These are phyloP conservation scores for Haplosporangium sp. DNA, from an alignment of 371 early-diverging fungal species.

Conservation along the genomic window DNA sequence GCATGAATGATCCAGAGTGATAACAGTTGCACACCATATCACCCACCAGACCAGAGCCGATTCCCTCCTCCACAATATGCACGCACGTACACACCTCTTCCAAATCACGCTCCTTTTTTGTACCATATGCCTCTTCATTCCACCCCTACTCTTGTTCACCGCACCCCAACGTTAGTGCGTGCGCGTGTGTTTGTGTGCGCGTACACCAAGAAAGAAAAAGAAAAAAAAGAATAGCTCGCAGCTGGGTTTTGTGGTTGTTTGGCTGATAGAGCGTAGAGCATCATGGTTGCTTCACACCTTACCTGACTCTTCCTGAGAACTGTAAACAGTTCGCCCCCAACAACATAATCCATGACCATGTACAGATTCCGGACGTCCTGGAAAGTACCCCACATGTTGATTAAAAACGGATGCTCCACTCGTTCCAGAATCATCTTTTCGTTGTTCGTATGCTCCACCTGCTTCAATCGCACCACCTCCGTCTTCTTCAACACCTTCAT, in stretches of 20 bases:
- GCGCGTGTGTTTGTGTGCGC: no score
- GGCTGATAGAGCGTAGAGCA: no score
- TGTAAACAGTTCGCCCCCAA: slow-evolving; percentile 95
- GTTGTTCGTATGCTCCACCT: slow-evolving; percentile 95
- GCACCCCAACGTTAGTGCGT: no score
- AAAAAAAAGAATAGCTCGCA: slow-evolving; percentile 9
- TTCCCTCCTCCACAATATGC: no score
- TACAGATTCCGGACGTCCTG: slow-evolving; percentile 82
- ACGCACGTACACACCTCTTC: no score
- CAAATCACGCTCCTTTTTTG: no score
- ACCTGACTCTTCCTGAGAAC: slow-evolving; percentile 76
- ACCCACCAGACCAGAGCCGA: no score
- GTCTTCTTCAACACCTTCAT: slow-evolving; percentile 95
- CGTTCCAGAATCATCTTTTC: slow-evolving; percentile 93
- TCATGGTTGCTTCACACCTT: slow-evolving; percentile 11
- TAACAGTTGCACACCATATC: no score
- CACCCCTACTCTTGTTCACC: no score
- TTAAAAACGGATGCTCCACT: slow-evolving; percentile 93
- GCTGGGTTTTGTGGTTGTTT: no score
- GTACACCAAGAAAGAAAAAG: slow-evolving; percentile 63
- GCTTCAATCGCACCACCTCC: slow-evolving; percentile 92
- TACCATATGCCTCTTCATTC: no score
- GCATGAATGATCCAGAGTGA: no score
- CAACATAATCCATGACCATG: slow-evolving; percentile 94
- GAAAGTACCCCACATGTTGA: slow-evolving; percentile 87